phyloP scores from a whole-genome alignment of 73 alveolate species.

The Paramecium sexaurelia region DNA sequence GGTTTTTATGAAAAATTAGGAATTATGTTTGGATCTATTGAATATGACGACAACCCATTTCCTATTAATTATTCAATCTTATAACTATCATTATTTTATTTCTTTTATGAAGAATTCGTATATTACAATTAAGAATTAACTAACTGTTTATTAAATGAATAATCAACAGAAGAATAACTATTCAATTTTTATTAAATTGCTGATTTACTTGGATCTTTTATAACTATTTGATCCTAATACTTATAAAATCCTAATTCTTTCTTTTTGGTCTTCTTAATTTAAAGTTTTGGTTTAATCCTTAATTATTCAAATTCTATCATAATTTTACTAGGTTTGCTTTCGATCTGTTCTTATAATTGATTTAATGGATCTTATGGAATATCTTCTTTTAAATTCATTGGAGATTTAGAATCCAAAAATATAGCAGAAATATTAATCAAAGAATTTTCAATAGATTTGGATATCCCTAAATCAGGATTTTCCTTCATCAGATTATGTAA shows the following conservation, averaged over 20 bases:
- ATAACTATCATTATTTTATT: neutral
- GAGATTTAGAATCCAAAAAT: conserved; percentile 2
- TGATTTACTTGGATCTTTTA: neutral
- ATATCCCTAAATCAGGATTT: neutral
- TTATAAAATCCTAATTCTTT: conserved; percentile 10
- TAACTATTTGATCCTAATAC: neutral
- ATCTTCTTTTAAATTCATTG: neutral
- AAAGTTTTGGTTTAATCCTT: neutral
- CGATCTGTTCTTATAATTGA: neutral
- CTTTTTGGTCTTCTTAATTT: neutral
- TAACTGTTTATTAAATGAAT: neutral
- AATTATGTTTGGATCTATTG: neutral
- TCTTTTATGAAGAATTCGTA: neutral
- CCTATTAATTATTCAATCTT: conserved; percentile 6
- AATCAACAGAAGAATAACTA: conserved; percentile 18
- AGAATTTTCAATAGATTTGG: neutral
- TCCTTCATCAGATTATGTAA: neutral
- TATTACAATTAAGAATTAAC: neutral
- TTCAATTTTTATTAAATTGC: neutral
- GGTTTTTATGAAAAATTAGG: neutral
- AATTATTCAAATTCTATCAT: neutral
- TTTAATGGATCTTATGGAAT: neutral
- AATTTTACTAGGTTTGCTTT: neutral
- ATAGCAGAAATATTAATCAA: neutral
- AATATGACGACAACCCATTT: neutral